Conservation (phyloP, 441 rosid species). For the Cnidoscolus chayamansa region DNA sequence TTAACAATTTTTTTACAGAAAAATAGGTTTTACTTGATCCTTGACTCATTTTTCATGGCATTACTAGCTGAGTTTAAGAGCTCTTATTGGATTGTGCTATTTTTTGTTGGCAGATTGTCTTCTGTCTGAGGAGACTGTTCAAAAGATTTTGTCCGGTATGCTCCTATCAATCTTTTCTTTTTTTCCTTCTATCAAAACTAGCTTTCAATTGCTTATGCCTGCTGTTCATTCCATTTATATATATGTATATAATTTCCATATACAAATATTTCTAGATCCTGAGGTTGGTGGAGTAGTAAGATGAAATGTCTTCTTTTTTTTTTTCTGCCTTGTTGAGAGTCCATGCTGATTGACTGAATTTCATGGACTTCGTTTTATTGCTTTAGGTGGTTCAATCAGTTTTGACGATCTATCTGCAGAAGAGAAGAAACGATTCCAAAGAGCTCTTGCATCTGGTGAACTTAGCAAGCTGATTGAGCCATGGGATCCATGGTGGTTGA, state of each 20-base stretch:
- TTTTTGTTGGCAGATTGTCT: conserved; percentile 36
- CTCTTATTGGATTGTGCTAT: conserved; percentile 17
- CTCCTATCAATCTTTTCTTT: background rate
- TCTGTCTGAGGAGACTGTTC: conserved; percentile 56
- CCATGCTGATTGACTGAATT: background rate
- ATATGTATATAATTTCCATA: background rate
- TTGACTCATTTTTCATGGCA: background rate
- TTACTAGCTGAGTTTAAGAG: conserved; percentile 3
- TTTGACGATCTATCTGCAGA: conserved; percentile 63
- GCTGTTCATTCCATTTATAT: background rate
- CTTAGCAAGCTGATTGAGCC: conserved; percentile 80
- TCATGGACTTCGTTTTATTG: conserved; percentile 16
- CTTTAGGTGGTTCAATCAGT: conserved; percentile 51
- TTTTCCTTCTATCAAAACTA: background rate
- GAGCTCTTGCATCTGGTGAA: conserved; percentile 82
- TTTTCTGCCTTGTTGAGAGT: background rate
- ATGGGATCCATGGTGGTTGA: conserved; percentile 98
- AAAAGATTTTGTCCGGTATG: conserved; percentile 39
- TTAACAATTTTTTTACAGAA: background rate
- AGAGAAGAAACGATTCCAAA: conserved; percentile 70
- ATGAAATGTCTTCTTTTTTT: background rate
- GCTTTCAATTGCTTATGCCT: conserved; percentile 1
- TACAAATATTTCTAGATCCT: background rate
- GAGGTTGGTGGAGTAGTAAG: background rate
- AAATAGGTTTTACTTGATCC: background rate